Evolutionary conservation across 208 protist species (phyloP), one percentile per base, ranked within the genome.

Genomic region (Strigomonas oncopelti): DNA sequence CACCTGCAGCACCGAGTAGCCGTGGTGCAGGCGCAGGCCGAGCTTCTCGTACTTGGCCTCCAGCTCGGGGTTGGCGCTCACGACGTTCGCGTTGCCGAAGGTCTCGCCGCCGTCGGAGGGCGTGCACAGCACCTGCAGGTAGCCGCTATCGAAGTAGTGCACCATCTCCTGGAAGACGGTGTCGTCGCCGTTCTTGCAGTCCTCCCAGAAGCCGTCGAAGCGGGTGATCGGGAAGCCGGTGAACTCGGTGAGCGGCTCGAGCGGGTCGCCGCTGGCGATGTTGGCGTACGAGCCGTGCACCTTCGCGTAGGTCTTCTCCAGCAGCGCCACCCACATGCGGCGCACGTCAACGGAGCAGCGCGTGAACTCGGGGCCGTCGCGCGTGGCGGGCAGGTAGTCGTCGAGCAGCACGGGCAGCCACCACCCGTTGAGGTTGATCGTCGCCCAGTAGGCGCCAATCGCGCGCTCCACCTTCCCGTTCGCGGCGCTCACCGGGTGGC

Each of bases 221-320:
- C 83, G 86, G 4, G 82, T 87, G 25, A 89, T 68, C 20, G 85
- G 85, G 67, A 88, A 92, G 46, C 86, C 86, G 51, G 86, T 92
- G 45, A 92, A 81, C 66, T 95, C 90, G 24, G 77, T 66, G 13
- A 95, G 66, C 11, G 85, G 82, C 64, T 92, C 74, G 27, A 90
- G 71, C 16, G 84, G 82, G 42, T 95, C 85, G 38, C 90, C 90
- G 59, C 82, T 84, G 29, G 74, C 79, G 51, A 95, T 91, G 69
- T 90, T 90, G 14, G 85, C 73, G 74, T 95, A 95, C 4, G 75
- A 88, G 29, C 81, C 83, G 71, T 93, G 78, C 29, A 92, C 58
- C 72, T 96, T 96, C 32, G 89, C 89, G 73, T 94, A 96, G 7
- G 85, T 75, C 72, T 96, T 96, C 73, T 96, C 84, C 46, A 94